These are phyloP conservation scores for Solanum ahanhuiri DNA, from an alignment of 257 asterid genomes.

Conservation along the genomic window DNA sequence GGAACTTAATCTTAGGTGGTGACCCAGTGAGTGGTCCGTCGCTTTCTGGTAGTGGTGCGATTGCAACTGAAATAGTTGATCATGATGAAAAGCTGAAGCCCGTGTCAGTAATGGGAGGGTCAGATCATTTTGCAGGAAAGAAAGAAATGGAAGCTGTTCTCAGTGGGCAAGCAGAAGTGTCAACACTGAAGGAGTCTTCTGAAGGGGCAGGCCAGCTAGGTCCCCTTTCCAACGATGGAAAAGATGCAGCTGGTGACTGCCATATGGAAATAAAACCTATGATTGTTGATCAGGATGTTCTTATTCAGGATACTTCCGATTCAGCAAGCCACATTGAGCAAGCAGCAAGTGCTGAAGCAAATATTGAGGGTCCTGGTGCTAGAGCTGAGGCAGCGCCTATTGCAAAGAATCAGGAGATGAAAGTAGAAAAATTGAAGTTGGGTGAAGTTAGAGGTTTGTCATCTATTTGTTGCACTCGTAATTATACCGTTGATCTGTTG, in stretches of 20 bases:
- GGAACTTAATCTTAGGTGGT: constrained; percentile 14
- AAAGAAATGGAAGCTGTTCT: not conserved
- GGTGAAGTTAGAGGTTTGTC: not conserved
- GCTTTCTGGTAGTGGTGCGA: not conserved
- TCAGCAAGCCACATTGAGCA: constrained; percentile 16
- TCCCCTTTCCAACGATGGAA: not conserved
- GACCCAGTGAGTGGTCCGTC: not conserved
- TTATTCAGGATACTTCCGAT: constrained; percentile 20
- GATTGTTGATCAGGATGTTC: constrained; percentile 16
- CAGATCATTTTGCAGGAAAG: not conserved
- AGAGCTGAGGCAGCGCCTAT: constrained; percentile 23
- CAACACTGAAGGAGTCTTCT: not conserved
- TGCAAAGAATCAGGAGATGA: constrained; percentile 22
- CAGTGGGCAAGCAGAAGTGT: not conserved
- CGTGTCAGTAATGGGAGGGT: not conserved
- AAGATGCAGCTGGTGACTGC: not conserved
- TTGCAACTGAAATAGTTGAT: constrained; percentile 7
- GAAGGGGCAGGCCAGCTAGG: not conserved
- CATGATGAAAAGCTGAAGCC: not conserved
- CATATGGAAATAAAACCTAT: constrained; percentile 14
- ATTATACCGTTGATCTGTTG: not conserved
- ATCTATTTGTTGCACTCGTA: not conserved
- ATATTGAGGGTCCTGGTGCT: constrained; percentile 14
- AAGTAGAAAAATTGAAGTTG: not conserved
- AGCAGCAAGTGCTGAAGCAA: constrained; percentile 10